Conservation (phyloP, 495 filamentous ascomycete species). For the Cladorrhinum samala region DNA sequence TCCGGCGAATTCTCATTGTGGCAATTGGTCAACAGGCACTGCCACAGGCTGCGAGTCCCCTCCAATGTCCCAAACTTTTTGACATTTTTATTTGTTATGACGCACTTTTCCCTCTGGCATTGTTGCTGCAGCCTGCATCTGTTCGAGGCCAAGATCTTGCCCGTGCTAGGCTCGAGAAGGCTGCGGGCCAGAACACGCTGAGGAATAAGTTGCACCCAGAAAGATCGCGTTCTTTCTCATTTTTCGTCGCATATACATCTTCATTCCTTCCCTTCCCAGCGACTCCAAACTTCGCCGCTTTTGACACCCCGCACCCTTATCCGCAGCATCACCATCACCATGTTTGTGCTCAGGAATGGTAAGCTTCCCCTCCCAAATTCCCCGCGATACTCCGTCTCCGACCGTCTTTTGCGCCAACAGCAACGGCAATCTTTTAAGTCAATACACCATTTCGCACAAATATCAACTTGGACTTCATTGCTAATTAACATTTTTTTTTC, state of each 20-base stretch:
- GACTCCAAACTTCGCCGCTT: background rate
- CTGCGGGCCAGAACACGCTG: too few relatives aligned
- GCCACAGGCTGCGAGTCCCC: constrained; percentile 17
- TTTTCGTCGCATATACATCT: background rate
- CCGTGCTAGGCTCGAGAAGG: background rate
- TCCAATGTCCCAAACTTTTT: constrained; percentile 12
- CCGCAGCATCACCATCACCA: constrained; percentile 7
- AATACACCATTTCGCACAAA: background rate
- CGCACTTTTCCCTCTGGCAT: constrained; percentile 19
- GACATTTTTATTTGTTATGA: constrained; percentile 23
- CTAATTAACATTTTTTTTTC: background rate
- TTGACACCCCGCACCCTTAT: background rate
- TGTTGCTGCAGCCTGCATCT: background rate
- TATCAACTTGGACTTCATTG: background rate
- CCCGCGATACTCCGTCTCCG: background rate
- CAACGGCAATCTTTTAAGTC: background rate
- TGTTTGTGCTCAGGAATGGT: constrained; percentile 30
- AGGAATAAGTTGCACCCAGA: background rate
- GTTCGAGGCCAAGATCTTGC: constrained; percentile 15
- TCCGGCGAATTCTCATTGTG: background rate
- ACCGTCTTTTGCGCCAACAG: background rate
- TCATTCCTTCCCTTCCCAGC: background rate
- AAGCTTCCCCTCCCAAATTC: constrained; percentile 14
- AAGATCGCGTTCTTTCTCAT: background rate
- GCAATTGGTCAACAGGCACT: constrained; percentile 16